These are phyloP conservation scores for Papiliotrema terrestris DNA, from an alignment of 1,284 basidiomycete genomes.

Conservation along the genomic window DNA sequence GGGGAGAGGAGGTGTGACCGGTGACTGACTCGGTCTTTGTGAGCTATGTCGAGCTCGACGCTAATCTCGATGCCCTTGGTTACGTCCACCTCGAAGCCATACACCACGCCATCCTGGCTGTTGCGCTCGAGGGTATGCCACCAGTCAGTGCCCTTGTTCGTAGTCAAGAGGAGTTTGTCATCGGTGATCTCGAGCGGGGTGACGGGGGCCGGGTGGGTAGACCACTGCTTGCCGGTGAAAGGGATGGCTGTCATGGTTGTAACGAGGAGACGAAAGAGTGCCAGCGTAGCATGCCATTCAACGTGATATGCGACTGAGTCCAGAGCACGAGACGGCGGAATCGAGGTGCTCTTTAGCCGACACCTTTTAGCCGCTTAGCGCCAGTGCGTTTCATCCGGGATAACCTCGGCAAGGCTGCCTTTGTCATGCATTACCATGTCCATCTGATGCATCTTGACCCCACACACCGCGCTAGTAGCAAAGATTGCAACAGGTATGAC, in stretches of 20 bases:
- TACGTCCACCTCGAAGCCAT: conserved; percentile 2
- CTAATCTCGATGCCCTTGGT: background rate
- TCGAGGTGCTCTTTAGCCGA: too few relatives aligned
- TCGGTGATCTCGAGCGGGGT: background rate
- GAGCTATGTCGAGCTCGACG: conserved; percentile 3
- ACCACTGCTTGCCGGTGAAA: conserved; percentile 3
- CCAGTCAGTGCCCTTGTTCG: conserved; percentile 4
- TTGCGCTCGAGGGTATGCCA: conserved; percentile 2
- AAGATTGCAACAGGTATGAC: too few relatives aligned
- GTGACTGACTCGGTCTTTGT: conserved; percentile 2
- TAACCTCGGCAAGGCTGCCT: too few relatives aligned
- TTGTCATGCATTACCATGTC: too few relatives aligned
- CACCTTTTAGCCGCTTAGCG: too few relatives aligned
- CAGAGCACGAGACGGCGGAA: too few relatives aligned
- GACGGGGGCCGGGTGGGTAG: background rate
- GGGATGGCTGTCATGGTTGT: background rate
- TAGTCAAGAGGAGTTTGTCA: conserved; percentile 2
- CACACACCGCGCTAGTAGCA: too few relatives aligned
- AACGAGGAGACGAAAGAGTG: too few relatives aligned
- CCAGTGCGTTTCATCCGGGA: too few relatives aligned
- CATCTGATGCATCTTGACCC: too few relatives aligned
- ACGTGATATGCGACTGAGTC: too few relatives aligned
- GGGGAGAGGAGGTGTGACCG: background rate
- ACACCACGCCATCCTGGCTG: conserved; percentile 1
- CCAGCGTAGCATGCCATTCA: too few relatives aligned